A percentile compares a stretch with the other conserved stretches of the same genome.
phyloP scores from a whole-genome alignment of 306 rosid genomes.

The Quercus variabilis region DNA sequence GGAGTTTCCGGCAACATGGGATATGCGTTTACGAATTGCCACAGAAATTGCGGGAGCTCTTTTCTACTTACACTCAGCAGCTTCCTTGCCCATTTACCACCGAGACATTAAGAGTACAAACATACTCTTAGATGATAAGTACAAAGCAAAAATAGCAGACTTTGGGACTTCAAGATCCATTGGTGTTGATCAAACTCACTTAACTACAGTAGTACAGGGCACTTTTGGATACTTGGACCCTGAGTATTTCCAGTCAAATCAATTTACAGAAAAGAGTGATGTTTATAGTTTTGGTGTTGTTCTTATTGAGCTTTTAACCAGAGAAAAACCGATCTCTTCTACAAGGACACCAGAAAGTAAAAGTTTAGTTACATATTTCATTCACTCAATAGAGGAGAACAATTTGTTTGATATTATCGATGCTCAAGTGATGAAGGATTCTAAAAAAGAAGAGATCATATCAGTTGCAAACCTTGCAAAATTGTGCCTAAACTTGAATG shows the following conservation, averaged over 20 bases:
- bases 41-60: not conserved
- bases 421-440: not conserved
- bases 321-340: not conserved
- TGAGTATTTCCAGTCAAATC: not conserved
- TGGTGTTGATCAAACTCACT: not conserved
- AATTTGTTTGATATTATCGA: not conserved
- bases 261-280: not conserved
- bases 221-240: conserved; percentile 8
- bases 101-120: not conserved
- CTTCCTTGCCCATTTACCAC: not conserved
- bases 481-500: not conserved
- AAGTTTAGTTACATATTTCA: not conserved
- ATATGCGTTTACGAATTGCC: not conserved
- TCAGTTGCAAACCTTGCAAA: not conserved
- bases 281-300: conserved; percentile 1
- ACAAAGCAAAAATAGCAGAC: not conserved
- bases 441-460: not conserved
- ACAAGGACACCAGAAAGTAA: not conserved
- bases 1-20: not conserved
- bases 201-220: not conserved
- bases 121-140: not conserved
- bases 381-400: not conserved
- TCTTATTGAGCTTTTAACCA: not conserved
- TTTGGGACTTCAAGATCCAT: not conserved
- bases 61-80: not conserved